phyloP scores from a whole-genome alignment of 257 asterid species.

The Misopates orontium region DNA sequence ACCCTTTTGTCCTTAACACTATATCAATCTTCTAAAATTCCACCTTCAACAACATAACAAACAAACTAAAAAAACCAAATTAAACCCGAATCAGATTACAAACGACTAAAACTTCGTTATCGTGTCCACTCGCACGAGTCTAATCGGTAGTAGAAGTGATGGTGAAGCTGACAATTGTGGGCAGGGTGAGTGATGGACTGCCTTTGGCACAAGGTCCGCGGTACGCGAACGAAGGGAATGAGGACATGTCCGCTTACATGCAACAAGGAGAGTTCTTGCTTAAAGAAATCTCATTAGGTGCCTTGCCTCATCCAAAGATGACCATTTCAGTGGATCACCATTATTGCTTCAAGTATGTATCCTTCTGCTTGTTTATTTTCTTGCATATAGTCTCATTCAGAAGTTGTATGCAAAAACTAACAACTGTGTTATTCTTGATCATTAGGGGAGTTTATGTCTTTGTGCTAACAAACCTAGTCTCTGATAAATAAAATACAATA shows the following conservation, averaged over 20 bases:
- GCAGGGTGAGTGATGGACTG: slow-evolving; percentile 61
- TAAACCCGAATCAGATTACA: slow-evolving; percentile 4
- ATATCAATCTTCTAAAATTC: not conserved
- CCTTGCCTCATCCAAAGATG: slow-evolving; percentile 45
- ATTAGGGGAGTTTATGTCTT: too few species aligned
- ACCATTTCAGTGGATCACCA: slow-evolving; percentile 48
- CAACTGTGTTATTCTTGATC: too few species aligned
- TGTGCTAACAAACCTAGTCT: too few species aligned
- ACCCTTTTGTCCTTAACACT: not conserved
- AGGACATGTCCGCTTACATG: slow-evolving; percentile 36
- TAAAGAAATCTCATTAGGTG: slow-evolving; percentile 48
- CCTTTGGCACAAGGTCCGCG: slow-evolving; percentile 56
- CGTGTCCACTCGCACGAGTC: too few species aligned
- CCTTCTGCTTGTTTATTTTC: not conserved
- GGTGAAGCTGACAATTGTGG: slow-evolving; percentile 58
- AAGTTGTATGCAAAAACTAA: too few species aligned
- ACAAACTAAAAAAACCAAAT: not conserved
- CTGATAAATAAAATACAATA: too few species aligned
- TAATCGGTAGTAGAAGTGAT: slow-evolving; percentile 15
- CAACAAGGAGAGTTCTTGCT: slow-evolving; percentile 61
- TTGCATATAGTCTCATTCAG: too few species aligned
- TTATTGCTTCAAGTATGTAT: slow-evolving; percentile 46
- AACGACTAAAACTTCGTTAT: too few species aligned
- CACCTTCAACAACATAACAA: not conserved
- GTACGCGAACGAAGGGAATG: slow-evolving; percentile 40